Conservation (phyloP, 140 eudicot species). For the Artemisia princeps region DNA sequence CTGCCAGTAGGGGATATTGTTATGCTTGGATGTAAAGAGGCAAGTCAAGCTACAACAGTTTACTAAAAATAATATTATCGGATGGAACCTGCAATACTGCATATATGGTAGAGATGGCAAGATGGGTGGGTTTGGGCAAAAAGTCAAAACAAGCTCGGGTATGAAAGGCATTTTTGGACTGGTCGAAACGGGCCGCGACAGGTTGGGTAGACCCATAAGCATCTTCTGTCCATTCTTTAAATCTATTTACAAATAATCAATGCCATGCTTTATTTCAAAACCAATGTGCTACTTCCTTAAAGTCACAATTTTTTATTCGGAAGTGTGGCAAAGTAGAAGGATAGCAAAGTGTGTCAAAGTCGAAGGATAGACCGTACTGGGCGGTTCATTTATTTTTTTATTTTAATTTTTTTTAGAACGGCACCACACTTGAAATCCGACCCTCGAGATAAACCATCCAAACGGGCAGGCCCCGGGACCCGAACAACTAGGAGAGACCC, state of each 20-base stretch:
- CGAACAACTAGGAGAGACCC: too few species aligned
- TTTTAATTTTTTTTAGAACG: too few species aligned
- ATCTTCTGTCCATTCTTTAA: background rate
- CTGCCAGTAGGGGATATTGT: slow-evolving; percentile 32
- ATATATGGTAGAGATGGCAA: background rate
- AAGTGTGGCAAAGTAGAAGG: too few species aligned
- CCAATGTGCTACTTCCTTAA: too few species aligned
- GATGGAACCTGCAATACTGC: slow-evolving; percentile 4
- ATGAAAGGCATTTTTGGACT: background rate
- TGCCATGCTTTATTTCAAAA: too few species aligned
- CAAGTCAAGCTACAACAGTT: background rate
- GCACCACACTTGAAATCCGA: too few species aligned
- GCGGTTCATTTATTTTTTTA: too few species aligned
- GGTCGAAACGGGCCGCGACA: background rate
- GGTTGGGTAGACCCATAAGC: background rate
- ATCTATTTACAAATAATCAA: background rate
- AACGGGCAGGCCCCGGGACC: too few species aligned
- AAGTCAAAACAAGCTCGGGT: background rate
- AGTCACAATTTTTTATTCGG: too few species aligned
- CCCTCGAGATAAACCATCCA: too few species aligned
- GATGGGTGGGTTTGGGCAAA: background rate
- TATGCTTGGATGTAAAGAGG: background rate
- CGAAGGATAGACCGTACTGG: too few species aligned
- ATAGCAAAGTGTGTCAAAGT: too few species aligned
- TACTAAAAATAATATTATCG: background rate